Percentiles rank a stretch among this genome's conserved stretches.
These are phyloP conservation scores for Ustanciosporium gigantosporum DNA, from an alignment of 1,284 basidiomycete genomes.

Conservation along the genomic window DNA sequence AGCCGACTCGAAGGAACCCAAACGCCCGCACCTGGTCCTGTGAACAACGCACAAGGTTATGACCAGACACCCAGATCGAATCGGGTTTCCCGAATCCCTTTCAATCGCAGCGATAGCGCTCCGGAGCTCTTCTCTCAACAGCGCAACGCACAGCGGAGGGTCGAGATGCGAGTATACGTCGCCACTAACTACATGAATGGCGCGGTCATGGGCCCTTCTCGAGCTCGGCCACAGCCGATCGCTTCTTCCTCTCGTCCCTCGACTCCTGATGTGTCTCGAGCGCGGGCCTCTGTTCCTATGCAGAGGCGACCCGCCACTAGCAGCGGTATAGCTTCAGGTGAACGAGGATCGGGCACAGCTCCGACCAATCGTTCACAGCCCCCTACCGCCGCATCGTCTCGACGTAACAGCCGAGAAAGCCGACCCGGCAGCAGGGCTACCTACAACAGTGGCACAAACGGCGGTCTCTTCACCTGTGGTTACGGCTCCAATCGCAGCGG, in stretches of 20 bases:
- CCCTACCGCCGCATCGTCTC: constrained; percentile 6
- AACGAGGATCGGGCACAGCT: no score
- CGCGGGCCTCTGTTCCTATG: neutral
- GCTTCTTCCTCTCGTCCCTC: constrained; percentile 8
- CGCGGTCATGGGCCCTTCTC: constrained; percentile 18
- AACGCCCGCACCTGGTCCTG: no score
- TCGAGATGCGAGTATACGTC: constrained; percentile 23
- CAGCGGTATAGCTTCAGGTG: no score
- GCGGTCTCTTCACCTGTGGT: constrained; percentile 38
- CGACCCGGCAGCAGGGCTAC: constrained; percentile 19
- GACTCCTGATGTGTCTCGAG: constrained; percentile 5
- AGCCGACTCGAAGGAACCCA: constrained; percentile 25
- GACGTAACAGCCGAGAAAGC: constrained; percentile 21
- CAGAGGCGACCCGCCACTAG: constrained; percentile 7
- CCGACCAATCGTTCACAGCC: no score
- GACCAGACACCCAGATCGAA: no score
- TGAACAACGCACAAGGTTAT: no score
- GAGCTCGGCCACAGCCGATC: neutral
- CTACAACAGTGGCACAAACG: constrained; percentile 11
- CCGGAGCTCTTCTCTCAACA: constrained; percentile 9
- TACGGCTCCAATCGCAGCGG: constrained; percentile 23
- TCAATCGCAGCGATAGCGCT: constrained; percentile 30
- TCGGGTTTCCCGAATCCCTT: constrained; percentile 1
- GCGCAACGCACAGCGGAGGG: constrained; percentile 2
- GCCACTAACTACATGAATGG: constrained; percentile 27